Base-by-base conservation (phyloP, 345 rosid species). In the Lumnitzera littorea region DNA sequence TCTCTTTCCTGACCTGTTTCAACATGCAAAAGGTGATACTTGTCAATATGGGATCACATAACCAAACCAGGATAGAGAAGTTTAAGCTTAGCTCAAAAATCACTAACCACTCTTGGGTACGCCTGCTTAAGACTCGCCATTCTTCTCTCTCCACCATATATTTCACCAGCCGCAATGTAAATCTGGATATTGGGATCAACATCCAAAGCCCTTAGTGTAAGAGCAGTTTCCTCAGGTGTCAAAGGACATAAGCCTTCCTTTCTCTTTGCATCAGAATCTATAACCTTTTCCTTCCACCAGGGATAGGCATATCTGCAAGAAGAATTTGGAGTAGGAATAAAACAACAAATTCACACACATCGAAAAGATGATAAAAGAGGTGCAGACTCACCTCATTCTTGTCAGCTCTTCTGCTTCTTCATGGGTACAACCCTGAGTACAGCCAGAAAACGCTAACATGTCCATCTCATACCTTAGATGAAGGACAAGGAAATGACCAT, bases 391-490 rank as follows among this genome's bases (percentile, higher is more conserved):
- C 83, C 86, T 78, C 86, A 82, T 78, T 49, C 69, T 67, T 0
- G 83, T 76, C 54, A 82, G 46, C 41, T 76, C 86, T 0, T 76
- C 71, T 0, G 71, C 62, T 53, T 82, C 82, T 4, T 69, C 62
- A n/a, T 61, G 55, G 47, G 67, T 76, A 66, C 79, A 79, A 41
- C 83, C 83, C 56, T 78, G 72, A 1, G 63, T 78, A 41, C 86
- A 82, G 47, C 83, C 86, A 7, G 86, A 76, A 66, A 78, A 82
- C 11, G 86, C 80, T 3, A 82, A 57, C 86, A 82, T 82, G 65
- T 82, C 86, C 83, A 76, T 82, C 73, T 82, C 87, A 51, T 82
- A 82, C 61, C 87, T 56, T 16, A 82, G 80, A 74, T 82, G 83
- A 46, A 78, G 83, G 14, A 79, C 83, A 27, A 82, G 36, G 72